Evolutionary conservation across 2,329 filamentous ascomycete genomes (phyloP), one percentile per base, ranked within the genome.

Genomic region (Sclerotinia glacialis): DNA sequence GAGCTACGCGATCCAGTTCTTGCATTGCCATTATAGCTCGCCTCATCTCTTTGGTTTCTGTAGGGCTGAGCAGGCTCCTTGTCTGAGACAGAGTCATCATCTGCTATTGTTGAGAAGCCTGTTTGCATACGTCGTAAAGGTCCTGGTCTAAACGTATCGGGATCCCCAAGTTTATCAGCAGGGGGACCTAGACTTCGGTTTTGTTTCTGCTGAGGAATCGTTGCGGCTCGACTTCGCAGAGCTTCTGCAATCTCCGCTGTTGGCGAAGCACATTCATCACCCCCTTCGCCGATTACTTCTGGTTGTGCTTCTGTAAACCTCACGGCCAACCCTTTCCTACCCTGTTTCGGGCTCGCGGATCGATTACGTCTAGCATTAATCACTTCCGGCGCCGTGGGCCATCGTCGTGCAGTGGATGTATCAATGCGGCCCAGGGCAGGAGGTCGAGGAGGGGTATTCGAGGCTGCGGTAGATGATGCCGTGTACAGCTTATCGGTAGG

Each of bases 251-350:
- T 89, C 75, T 95, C 90, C 26, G 91, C 87, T 46, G 66, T 66
- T 55, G 68, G 68, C 8, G 55, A 54, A 21, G 65, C 63, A 65
- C 90, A 89, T 77, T 97, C 93, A 74, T 97, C 94, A 44, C 94
- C 94, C 67, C 94, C 94, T 77, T 94, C 89, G 56, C 94, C 94
- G 74, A 98, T 97, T 69, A 97, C 79, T 56, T 92, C 89, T 8
- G 93, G 93, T 65, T 84, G 82, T 12, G 83, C 84, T 71, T 91
- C 86, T 63, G 84, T 85, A 74, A 97, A 97, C 66, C 83, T 86
- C 46, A 97, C 93, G 5, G 81, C 81, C 69, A 95, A 80, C 12
- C 89, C 89, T 77, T 91, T 91, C 74, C 84, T 86, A 65, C 79
- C 81, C 72, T 80, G 76, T 66, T 77, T 77, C 66, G 74, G 75